A percentile compares a stretch with the other conserved stretches of the same genome.
Conservation (phyloP, 345 rosid genomes). For the Gossypium turneri region DNA sequence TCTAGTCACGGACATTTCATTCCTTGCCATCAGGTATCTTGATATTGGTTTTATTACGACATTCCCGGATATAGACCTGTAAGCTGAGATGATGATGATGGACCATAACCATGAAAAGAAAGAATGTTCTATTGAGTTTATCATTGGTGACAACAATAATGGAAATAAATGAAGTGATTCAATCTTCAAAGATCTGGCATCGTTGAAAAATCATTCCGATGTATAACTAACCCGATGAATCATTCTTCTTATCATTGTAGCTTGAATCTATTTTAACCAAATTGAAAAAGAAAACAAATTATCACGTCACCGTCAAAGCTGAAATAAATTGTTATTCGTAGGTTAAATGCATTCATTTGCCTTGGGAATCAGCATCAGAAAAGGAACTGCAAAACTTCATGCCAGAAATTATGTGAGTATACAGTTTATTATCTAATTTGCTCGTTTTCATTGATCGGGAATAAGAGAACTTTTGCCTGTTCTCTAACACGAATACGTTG, state of each 20-base stretch:
- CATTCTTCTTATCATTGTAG: neutral
- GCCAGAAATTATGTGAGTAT: conserved; percentile 67
- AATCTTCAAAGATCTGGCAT: neutral
- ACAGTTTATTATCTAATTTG: neutral
- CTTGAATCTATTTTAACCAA: neutral
- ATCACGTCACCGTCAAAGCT: neutral
- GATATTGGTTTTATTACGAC: neutral
- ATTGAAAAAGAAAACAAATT: neutral
- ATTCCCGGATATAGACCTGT: neutral
- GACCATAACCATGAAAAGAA: neutral
- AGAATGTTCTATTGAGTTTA: neutral
- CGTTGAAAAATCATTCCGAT: neutral
- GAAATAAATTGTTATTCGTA: conserved; percentile 23
- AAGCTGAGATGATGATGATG: neutral
- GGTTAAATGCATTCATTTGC: conserved; percentile 69
- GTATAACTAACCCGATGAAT: neutral
- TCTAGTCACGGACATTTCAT: conserved; percentile 1
- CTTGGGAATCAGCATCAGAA: conserved; percentile 75
- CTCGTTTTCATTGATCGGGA: neutral
- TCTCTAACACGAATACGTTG: neutral
- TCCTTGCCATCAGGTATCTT: conserved; percentile 11
- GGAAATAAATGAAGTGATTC: neutral
- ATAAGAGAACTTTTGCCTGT: neutral
- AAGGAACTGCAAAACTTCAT: conserved; percentile 36
- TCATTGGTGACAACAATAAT: neutral